A percentile compares a stretch with the other conserved stretches of the same genome.
Conservation (phyloP, 306 rosid genomes). For the Sindora glabra region DNA sequence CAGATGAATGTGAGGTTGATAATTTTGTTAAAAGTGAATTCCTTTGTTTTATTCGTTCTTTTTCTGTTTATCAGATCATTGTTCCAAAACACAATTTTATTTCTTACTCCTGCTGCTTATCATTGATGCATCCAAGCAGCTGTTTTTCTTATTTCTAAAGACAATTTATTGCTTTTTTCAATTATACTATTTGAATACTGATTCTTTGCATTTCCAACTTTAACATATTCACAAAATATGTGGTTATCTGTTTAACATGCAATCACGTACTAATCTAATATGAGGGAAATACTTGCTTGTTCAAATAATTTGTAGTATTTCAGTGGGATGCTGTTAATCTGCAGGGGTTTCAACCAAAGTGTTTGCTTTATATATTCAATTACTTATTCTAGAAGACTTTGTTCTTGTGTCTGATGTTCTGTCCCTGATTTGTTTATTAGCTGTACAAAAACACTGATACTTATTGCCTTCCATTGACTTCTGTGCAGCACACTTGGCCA, state of each 20-base stretch:
- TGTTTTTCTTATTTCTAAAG: no score
- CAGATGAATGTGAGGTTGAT: neutral
- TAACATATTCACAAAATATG: neutral
- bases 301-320: neutral
- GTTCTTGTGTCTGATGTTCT: neutral
- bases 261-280: neutral
- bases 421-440: neutral
- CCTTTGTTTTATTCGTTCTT: neutral
- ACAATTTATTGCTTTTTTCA: no score
- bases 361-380: neutral
- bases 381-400: neutral
- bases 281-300: neutral
- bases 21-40: neutral
- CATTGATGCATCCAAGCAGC: neutral
- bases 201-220: neutral
- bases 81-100: neutral
- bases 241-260: neutral
- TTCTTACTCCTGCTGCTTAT: neutral
- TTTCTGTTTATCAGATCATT: neutral
- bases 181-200: no score
- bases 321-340: neutral
- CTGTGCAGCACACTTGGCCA: constrained; percentile 77
- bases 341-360: neutral
- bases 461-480: neutral
- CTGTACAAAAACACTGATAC: neutral